Base-by-base conservation (phyloP, 2,329 filamentous ascomycete species). In the Fusarium pseudonygamai region DNA sequence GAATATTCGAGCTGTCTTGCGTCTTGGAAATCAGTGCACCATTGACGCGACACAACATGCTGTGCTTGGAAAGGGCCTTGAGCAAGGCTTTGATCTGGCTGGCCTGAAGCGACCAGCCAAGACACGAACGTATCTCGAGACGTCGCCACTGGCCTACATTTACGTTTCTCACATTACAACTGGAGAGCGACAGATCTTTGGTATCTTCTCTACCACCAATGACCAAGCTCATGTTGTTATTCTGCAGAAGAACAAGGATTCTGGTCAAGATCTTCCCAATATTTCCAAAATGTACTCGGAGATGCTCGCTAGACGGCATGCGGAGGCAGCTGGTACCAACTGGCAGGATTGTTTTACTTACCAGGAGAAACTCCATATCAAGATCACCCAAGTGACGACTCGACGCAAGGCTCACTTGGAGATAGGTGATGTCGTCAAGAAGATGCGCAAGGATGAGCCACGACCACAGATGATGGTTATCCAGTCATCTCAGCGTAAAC, bases 111-210 rank as follows among this genome's bases (percentile, higher is more conserved):
- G 91, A 24, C 89, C 91, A 2, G 82, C 87, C 1, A 93, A 94
- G 78, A 85, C 84, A 3, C 85, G 80, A 40, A 83, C 92, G 1
- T 99, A 99, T 78, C 90, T 99, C 6, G 89, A 92, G 24, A 88
- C 92, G 5, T 90, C 92, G 1, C 87, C 90, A 2, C 87, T 98
- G 80, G 92, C 91, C 26, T 99, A 97, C 79, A 87, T 98, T 60
- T 98, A 96, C 79, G 86, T 99, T 34, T 98, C 97, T 64, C 96
- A 99, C 82, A 93, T 99, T 78, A 92, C 92, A 49, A 92, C 95
- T 18, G 95, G 95, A 7, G 96, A 99, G 65, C 90, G 94, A 40
- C 95, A 99, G 78, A 92, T 99, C 58, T 98, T 98, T 80, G 95
- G 94, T 2, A 82, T 99, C 10, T 97, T 99, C 82, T 98, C 96